phyloP scores from a whole-genome alignment of 2,329 filamentous ascomycete species.

The Fusarium caatingaense region DNA sequence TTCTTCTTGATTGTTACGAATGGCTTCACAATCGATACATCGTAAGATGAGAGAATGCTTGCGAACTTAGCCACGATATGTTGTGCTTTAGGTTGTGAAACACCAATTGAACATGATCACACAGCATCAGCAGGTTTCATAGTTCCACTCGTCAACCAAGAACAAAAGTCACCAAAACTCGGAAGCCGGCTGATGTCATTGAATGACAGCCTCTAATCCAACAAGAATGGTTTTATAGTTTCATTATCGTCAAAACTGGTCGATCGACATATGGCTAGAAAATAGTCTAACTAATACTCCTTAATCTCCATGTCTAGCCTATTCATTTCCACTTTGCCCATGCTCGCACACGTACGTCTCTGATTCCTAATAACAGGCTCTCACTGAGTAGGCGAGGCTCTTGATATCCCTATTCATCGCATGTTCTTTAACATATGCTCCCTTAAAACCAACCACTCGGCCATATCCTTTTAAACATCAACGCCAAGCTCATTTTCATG shows the following conservation, averaged over 20 bases:
- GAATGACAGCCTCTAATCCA: not conserved
- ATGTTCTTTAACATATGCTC: constrained; percentile 20
- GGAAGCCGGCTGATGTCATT: not conserved
- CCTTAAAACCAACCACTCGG: constrained; percentile 26
- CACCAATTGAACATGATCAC: not conserved
- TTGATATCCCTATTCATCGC: constrained; percentile 35
- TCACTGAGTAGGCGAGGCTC: constrained; percentile 18
- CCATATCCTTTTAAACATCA: constrained; percentile 29
- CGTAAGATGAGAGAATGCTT: not conserved
- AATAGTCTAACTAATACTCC: constrained; percentile 7
- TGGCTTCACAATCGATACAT: not conserved
- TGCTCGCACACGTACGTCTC: constrained; percentile 1
- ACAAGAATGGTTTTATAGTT: constrained; percentile 15
- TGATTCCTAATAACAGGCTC: constrained; percentile 6
- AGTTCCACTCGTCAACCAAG: not conserved
- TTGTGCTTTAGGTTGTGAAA: not conserved
- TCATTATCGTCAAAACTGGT: constrained; percentile 38
- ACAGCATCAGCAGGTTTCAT: not conserved
- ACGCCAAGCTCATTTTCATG: constrained; percentile 34
- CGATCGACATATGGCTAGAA: constrained; percentile 5
- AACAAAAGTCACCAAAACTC: not conserved
- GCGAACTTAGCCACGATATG: not conserved
- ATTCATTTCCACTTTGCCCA: constrained; percentile 21
- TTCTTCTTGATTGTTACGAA: not conserved
- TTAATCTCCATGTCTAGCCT: constrained; percentile 13